These are phyloP conservation scores for Dactylonectria estremocensis DNA, from an alignment of 2,329 filamentous ascomycete genomes.

Conservation along the genomic window DNA sequence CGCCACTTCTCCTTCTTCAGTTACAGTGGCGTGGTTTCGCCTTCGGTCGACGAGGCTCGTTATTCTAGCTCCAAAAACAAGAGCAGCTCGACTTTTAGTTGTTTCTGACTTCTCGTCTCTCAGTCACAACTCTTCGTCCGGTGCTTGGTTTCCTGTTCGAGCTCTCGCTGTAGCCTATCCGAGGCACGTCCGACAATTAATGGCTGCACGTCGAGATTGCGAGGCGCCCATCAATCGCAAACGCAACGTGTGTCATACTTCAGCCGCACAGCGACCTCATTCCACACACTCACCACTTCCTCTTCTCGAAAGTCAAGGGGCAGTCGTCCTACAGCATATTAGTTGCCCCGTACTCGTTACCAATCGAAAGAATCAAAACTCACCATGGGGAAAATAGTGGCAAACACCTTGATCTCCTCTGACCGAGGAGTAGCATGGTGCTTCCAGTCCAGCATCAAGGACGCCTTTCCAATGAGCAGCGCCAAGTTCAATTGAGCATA, in stretches of 20 bases:
- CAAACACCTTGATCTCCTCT: slow-evolving; percentile 98
- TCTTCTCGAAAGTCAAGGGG: slow-evolving; percentile 79
- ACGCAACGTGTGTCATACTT: slow-evolving; percentile 25
- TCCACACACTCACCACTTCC: slow-evolving; percentile 60
- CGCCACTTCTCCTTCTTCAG: slow-evolving; percentile 5
- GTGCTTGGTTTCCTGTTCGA: slow-evolving; percentile 9
- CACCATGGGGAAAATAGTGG: slow-evolving; percentile 97
- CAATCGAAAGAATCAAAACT: slow-evolving; percentile 51
- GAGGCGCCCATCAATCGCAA: slow-evolving; percentile 14
- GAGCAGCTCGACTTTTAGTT: background rate
- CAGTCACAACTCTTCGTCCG: background rate
- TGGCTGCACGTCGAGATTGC: slow-evolving; percentile 7
- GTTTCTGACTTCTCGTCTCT: slow-evolving; percentile 2
- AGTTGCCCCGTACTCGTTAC: slow-evolving; percentile 31
- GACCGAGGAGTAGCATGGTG: slow-evolving; percentile 87
- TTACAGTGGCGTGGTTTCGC: slow-evolving; percentile 1
- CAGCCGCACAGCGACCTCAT: slow-evolving; percentile 21
- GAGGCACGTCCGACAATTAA: background rate
- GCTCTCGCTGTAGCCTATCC: background rate
- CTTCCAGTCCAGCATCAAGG: slow-evolving; percentile 89
- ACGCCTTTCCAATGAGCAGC: slow-evolving; percentile 91
- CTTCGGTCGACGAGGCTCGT: slow-evolving; percentile 19
- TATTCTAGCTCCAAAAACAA: slow-evolving; percentile 1
- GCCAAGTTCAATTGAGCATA: slow-evolving; percentile 93
- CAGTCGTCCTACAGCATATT: slow-evolving; percentile 79